Conservation (phyloP, 306 rosid genomes). For the peach (Prunus persica) region DNA sequence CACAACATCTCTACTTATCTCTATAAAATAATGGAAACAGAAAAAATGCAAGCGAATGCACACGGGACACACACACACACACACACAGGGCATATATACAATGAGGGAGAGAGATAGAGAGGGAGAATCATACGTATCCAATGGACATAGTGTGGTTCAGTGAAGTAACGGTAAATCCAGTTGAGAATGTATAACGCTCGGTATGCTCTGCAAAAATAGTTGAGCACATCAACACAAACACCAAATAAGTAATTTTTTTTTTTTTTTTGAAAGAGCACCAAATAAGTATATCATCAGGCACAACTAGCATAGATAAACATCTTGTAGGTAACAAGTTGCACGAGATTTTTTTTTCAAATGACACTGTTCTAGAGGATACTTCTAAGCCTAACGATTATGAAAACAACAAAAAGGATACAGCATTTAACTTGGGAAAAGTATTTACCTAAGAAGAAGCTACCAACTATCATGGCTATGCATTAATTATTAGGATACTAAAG, state of each 20-base stretch:
- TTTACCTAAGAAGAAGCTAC: not conserved
- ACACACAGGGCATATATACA: not conserved
- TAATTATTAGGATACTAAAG: not conserved
- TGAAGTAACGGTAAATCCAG: constrained; percentile 94
- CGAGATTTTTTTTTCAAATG: not conserved
- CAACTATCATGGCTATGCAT: not conserved
- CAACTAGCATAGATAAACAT: not conserved
- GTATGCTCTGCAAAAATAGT: constrained; percentile 63
- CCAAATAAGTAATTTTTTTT: not conserved
- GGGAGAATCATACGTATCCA: constrained; percentile 73
- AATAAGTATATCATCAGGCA: not conserved
- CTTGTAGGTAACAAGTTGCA: not conserved
- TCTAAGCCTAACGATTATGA: not conserved
- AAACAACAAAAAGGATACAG: not conserved
- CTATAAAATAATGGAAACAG: not conserved
- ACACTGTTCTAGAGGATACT: not conserved
- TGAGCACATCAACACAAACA: not conserved
- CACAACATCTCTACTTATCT: not conserved
- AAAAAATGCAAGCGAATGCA: not conserved
- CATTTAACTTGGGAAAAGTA: not conserved
- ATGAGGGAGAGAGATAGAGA: not conserved
- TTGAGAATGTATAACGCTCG: constrained; percentile 79
- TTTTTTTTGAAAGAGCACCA: too few species aligned
- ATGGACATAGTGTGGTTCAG: constrained; percentile 68
- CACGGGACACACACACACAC: not conserved